Evolutionary conservation across 768 basidiomycete genomes (phyloP).

Genomic region (Russula dissimulans): DNA sequence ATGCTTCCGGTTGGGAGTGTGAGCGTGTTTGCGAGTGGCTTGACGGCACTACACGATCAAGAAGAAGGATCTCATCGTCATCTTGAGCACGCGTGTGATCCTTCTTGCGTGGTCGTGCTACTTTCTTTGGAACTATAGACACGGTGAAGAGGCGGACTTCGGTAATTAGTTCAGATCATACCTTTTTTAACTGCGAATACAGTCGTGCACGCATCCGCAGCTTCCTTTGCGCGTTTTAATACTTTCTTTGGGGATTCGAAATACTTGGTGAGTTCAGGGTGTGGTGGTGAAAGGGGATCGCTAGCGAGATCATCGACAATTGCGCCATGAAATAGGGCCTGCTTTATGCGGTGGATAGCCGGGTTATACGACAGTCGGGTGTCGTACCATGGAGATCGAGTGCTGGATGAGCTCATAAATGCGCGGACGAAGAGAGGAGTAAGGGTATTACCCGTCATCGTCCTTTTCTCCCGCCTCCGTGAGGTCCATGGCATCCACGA

Average conservation of each 20-base stretch:
- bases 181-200: constrained; percentile 76
- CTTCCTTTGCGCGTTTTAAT: constrained; percentile 46
- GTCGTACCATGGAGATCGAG: constrained; percentile 66
- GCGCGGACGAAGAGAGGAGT: not conserved
- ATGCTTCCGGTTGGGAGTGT: constrained; percentile 25
- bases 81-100: constrained; percentile 53
- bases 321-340: constrained; percentile 86
- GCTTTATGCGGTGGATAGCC: constrained; percentile 82
- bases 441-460: constrained; percentile 54
- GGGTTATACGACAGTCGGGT: constrained; percentile 77
- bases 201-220: constrained; percentile 52
- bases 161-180: constrained; percentile 21
- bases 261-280: constrained; percentile 77
- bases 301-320: constrained; percentile 62
- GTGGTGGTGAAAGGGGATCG: constrained; percentile 76
- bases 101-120: constrained; percentile 47
- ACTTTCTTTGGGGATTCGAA: constrained; percentile 68
- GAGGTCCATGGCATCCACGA: constrained; percentile 87
- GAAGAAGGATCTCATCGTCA: constrained; percentile 22
- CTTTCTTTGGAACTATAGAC: constrained; percentile 52
- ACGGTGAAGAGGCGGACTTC: not conserved
- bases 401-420: constrained; percentile 31
- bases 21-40: not conserved
- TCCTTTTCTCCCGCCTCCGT: constrained; percentile 66
- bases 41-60: constrained; percentile 8